These are phyloP conservation scores for Moniliophthora roreri DNA, from an alignment of 1,284 basidiomycete species.

Conservation along the genomic window DNA sequence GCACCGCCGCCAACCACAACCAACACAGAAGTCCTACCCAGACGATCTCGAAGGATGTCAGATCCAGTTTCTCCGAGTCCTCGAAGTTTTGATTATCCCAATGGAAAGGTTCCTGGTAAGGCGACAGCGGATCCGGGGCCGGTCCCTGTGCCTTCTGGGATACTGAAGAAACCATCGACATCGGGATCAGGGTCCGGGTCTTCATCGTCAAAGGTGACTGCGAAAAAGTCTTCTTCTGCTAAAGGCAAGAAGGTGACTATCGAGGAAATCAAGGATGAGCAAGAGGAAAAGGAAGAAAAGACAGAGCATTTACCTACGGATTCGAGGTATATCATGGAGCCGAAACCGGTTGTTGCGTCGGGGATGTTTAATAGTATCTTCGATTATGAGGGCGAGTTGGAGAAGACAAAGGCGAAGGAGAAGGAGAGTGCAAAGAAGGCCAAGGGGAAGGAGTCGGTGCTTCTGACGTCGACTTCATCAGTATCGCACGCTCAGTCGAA, in stretches of 20 bases:
- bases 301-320: conserved; percentile 34
- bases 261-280: conserved; percentile 47
- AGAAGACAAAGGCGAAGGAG: no score
- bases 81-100: conserved; percentile 15
- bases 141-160: not conserved
- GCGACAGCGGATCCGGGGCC: conserved; percentile 3
- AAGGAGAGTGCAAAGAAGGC: no score
- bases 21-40: not conserved
- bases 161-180: conserved; percentile 12
- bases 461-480: not conserved
- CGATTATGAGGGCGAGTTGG: not conserved
- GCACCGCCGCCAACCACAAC: not conserved
- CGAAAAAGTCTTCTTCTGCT: conserved; percentile 6
- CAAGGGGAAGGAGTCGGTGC: not conserved
- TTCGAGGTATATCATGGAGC: conserved; percentile 35
- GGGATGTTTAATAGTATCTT: conserved; percentile 23
- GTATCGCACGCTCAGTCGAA: not conserved
- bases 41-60: conserved; percentile 26
- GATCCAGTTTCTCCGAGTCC: conserved; percentile 26
- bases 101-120: conserved; percentile 3
- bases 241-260: conserved; percentile 37
- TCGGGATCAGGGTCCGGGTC: conserved; percentile 6
- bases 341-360: conserved; percentile 38
- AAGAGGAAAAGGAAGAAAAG: conserved; percentile 43
- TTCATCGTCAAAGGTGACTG: conserved; percentile 6